phyloP scores from a whole-genome alignment of 2,329 filamentous ascomycete species.

The Paracoccidioides lutzii region DNA sequence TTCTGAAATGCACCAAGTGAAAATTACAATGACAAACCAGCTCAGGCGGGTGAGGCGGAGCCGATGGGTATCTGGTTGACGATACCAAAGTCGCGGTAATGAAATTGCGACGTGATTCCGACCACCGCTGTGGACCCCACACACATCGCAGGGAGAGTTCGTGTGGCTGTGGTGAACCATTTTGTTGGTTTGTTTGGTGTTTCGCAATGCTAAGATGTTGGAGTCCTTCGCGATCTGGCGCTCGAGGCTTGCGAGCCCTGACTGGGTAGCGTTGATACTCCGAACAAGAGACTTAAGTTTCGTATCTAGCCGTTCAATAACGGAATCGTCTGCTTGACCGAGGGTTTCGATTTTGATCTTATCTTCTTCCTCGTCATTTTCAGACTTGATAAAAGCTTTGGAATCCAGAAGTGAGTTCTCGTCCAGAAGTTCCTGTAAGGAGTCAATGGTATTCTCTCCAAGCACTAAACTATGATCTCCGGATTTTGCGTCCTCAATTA shows the following conservation, averaged over 20 bases:
- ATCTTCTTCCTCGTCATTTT: slow-evolving; percentile 2
- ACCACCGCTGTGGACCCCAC: slow-evolving; percentile 16
- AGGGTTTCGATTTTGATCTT: background rate
- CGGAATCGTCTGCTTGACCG: slow-evolving; percentile 13
- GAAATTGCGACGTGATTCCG: slow-evolving; percentile 22
- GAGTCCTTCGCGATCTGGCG: slow-evolving; percentile 22
- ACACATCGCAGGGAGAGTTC: slow-evolving; percentile 14
- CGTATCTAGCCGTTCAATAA: slow-evolving; percentile 26
- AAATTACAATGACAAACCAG: slow-evolving; percentile 27
- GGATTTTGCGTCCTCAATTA: slow-evolving; percentile 29
- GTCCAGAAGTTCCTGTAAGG: slow-evolving; percentile 30
- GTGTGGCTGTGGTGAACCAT: slow-evolving; percentile 3
- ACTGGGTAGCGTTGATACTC: slow-evolving; percentile 30
- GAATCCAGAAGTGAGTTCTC: slow-evolving; percentile 17
- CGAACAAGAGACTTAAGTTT: slow-evolving; percentile 29
- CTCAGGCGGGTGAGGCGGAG: slow-evolving; percentile 26
- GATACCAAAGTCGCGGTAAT: slow-evolving; percentile 26
- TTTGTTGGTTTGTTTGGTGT: slow-evolving; percentile 8
- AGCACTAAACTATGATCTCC: slow-evolving; percentile 26
- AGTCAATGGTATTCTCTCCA: slow-evolving; percentile 35
- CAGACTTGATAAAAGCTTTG: slow-evolving; percentile 8
- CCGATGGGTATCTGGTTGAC: slow-evolving; percentile 17
- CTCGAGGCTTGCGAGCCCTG: slow-evolving; percentile 28
- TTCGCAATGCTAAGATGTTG: slow-evolving; percentile 8
- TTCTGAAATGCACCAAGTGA: slow-evolving; percentile 40